phyloP scores from a whole-genome alignment of 106 monocot species.

The Dendrobium chrysotoxum region DNA sequence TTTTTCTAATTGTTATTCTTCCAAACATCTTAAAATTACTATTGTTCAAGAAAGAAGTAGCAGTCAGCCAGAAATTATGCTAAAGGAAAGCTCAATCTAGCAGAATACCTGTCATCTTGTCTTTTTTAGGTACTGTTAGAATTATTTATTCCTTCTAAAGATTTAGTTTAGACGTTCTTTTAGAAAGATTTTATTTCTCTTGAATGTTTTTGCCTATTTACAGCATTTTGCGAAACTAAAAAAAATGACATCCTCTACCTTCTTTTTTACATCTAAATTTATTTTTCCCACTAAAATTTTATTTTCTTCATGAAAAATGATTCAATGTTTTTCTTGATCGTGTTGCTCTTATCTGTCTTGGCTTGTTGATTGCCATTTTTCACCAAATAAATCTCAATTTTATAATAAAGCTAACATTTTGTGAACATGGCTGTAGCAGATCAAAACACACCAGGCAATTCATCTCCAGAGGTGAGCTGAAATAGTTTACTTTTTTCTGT shows the following conservation, averaged over 20 bases:
- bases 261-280: neutral
- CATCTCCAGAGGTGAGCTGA: slow-evolving; percentile 44
- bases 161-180: neutral
- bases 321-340: neutral
- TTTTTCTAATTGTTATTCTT: neutral
- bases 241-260: too few relatives aligned
- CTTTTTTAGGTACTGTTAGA: too few relatives aligned
- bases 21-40: neutral
- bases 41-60: neutral
- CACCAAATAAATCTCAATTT: neutral
- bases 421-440: slow-evolving; percentile 15
- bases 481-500: neutral
- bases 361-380: neutral
- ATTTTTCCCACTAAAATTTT: neutral
- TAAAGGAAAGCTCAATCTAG: too few relatives aligned
- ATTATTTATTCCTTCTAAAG: neutral
- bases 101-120: too few relatives aligned
- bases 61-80: too few relatives aligned
- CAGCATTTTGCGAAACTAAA: too few relatives aligned
- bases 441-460: slow-evolving; percentile 26
- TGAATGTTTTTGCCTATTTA: neutral
- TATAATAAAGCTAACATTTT: neutral
- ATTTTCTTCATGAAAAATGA: neutral
- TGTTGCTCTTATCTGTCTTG: neutral
- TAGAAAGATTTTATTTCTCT: neutral